A percentile compares a stretch with the other conserved stretches of the same genome.
phyloP scores from a whole-genome alignment of 371 early-diverging fungal species.

The Saksenaea vasiformis region DNA sequence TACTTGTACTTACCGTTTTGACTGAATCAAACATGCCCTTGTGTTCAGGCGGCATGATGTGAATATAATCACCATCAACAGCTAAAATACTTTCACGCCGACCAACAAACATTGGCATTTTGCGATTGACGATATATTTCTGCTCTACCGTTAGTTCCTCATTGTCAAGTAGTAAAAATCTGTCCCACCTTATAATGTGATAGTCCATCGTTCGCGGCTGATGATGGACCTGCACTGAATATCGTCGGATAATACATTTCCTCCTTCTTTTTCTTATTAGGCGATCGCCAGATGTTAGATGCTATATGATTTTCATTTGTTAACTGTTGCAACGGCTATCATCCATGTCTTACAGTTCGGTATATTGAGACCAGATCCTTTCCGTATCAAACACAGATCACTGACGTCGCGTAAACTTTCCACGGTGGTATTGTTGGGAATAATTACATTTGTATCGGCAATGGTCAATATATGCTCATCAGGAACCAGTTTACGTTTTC shows the following conservation, averaged over 20 bases:
- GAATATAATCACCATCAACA: slow-evolving; percentile 93
- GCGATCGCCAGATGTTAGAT: slow-evolving; percentile 50
- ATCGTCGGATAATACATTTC: slow-evolving; percentile 41
- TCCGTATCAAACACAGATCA: slow-evolving; percentile 79
- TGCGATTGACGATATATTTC: slow-evolving; percentile 73
- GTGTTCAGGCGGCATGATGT: slow-evolving; percentile 86
- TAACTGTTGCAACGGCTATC: background rate
- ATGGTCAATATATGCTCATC: slow-evolving; percentile 83
- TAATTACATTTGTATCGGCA: slow-evolving; percentile 72
- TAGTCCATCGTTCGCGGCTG: slow-evolving; percentile 36
- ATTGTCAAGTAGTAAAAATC: background rate
- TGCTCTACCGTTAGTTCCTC: slow-evolving; percentile 19
- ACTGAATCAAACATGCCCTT: slow-evolving; percentile 80
- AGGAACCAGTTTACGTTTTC: slow-evolving; percentile 81
- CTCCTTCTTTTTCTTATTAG: slow-evolving; percentile 50
- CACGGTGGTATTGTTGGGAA: slow-evolving; percentile 76
- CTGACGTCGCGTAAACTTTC: slow-evolving; percentile 64
- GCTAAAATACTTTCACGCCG: slow-evolving; percentile 84
- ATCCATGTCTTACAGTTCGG: slow-evolving; percentile 54
- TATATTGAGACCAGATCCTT: slow-evolving; percentile 49
- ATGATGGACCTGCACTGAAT: slow-evolving; percentile 17
- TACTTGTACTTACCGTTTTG: slow-evolving; percentile 65
- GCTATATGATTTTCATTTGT: slow-evolving; percentile 15
- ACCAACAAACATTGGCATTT: slow-evolving; percentile 82
- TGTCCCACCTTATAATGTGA: slow-evolving; percentile 45